Evolutionary conservation across 2,329 filamentous ascomycete species (phyloP).

Genomic region (Paecilomyces sp.): DNA sequence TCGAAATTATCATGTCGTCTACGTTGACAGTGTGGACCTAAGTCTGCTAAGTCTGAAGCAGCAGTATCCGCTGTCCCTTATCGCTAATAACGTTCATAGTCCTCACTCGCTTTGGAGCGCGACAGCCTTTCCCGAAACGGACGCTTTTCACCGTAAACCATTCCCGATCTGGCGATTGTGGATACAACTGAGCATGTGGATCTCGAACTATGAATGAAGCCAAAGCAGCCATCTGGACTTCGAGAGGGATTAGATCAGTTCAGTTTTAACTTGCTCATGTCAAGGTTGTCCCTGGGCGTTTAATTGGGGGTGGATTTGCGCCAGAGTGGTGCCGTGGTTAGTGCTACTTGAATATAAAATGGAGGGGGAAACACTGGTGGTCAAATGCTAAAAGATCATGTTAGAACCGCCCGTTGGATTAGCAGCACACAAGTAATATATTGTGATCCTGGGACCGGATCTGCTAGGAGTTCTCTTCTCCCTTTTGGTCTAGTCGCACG

Average conservation of each 20-base stretch:
- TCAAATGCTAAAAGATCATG: too few relatives aligned
- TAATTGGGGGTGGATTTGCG: not conserved
- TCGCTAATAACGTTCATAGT: not conserved
- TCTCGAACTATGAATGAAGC: not conserved
- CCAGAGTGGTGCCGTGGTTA: not conserved
- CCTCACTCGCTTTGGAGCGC: not conserved
- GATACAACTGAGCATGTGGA: not conserved
- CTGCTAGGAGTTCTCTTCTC: too few relatives aligned
- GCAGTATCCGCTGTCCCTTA: not conserved
- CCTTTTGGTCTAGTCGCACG: too few relatives aligned
- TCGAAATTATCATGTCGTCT: not conserved
- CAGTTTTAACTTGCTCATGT: not conserved
- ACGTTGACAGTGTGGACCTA: not conserved
- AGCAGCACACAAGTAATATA: too few relatives aligned
- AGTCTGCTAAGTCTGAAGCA: not conserved
- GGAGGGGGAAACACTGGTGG: too few relatives aligned
- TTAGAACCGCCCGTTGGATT: too few relatives aligned
- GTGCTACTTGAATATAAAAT: not conserved
- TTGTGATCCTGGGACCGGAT: too few relatives aligned
- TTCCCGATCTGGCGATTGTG: not conserved
- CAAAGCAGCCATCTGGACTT: not conserved
- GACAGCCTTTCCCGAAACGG: not conserved
- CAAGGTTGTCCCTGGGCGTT: too few relatives aligned
- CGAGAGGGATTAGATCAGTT: not conserved
- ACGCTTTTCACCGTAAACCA: not conserved